Base-by-base conservation (phyloP, 495 filamentous ascomycete species). In the Podospora comata region DNA sequence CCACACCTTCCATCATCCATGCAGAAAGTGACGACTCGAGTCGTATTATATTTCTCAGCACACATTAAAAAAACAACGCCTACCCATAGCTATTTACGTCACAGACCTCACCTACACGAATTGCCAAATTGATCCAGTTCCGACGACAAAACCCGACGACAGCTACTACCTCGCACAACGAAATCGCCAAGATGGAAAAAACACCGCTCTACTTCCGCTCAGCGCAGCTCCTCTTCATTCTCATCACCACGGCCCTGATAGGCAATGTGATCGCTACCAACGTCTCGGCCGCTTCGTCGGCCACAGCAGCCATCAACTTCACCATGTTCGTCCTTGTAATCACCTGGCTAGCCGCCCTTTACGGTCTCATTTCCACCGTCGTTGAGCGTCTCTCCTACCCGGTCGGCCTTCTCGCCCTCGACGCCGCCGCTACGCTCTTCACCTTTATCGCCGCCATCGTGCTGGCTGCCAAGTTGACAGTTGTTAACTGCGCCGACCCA, bases 201-300 rank as follows among this genome's bases (percentile, higher is more conserved):
- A 73, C 82, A 67, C 75, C 75, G 5, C 70, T 74, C 19, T 39
- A 75, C 67, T 74, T 84, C 70, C 80, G 82, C 70, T 64, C 73
- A 18, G 20, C 77, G 62, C 79, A 83, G 62, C 72, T 84, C 66
- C 70, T 84, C 65, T 79, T 79, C 59, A 71, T 79, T 64, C 62
- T 84, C 48, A 72, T 84, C 69, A 75, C 79, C 18, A 83, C 82
- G 6, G 81, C 76, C 27, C 78, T 84, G 44, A 77, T 84, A 73
- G 82, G 82, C 73, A 84, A 84, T 69, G 78, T 84, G 70, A 81
- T 83, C 69, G 79, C 81, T 15, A 77, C 59, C 71, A 81, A 82
- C 71, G 64, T 77, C 32, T 64, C 61, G 71, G 81, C 78, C 62
- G 73, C 80, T 28, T 64, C 63, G 32, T 66, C 71, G 7, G 77